Evolutionary conservation across 441 rosid species (phyloP).

Genomic region (Hura crepitans): DNA sequence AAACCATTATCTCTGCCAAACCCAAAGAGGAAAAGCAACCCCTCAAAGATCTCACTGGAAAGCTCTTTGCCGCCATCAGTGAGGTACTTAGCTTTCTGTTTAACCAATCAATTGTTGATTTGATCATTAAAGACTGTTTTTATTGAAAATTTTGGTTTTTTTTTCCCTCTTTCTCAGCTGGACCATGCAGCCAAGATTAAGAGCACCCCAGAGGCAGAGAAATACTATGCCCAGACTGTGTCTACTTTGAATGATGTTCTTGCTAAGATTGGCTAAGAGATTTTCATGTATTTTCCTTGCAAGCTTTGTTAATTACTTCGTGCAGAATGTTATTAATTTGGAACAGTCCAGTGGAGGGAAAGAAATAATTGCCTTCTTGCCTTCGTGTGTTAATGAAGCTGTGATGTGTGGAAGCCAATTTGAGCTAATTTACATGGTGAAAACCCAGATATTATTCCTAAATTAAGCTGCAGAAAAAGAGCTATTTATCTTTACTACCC

Average conservation of each 20-base stretch:
- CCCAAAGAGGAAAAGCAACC: constrained; percentile 64
- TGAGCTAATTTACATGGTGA: too few relatives aligned
- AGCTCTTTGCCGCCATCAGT: constrained; percentile 71
- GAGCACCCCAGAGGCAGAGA: constrained; percentile 86
- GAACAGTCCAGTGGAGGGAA: constrained; percentile 1
- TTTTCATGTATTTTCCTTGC: constrained; percentile 25
- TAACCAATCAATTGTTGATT: not conserved
- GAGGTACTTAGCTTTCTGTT: constrained; percentile 35
- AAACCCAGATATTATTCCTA: not conserved
- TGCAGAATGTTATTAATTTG: constrained; percentile 14
- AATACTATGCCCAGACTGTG: constrained; percentile 75
- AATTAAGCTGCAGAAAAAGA: not conserved
- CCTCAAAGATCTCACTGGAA: constrained; percentile 71
- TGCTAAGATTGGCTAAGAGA: constrained; percentile 68
- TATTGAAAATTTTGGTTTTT: not conserved
- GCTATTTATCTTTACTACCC: not conserved
- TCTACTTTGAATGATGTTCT: constrained; percentile 76
- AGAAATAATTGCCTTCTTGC: constrained; percentile 5
- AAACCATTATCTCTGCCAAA: constrained; percentile 71
- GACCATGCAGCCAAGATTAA: constrained; percentile 90
- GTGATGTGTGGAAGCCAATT: not conserved
- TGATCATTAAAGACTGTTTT: not conserved
- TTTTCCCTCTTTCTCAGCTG: constrained; percentile 35
- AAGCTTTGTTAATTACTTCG: constrained; percentile 27
- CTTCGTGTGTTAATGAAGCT: not conserved